Conservation (phyloP, 805 yeast species). For the Starmerella asiatica region DNA sequence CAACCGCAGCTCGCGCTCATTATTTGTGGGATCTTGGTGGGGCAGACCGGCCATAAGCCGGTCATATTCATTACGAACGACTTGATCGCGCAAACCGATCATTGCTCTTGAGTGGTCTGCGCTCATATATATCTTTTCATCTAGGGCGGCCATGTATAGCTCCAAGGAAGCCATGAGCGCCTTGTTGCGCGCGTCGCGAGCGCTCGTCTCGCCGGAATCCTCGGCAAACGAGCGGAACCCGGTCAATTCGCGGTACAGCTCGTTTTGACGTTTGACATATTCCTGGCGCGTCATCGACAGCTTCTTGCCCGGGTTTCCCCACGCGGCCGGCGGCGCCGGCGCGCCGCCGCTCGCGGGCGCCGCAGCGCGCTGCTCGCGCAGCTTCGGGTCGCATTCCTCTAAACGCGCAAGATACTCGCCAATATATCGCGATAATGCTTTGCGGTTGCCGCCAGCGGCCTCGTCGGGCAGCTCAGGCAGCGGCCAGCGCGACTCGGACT, state of each 20-base stretch:
- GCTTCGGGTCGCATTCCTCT: constrained; percentile 5
- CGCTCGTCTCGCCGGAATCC: constrained; percentile 5
- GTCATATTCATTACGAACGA: constrained; percentile 10
- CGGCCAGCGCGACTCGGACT: constrained; percentile 17
- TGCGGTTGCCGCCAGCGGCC: constrained; percentile 12
- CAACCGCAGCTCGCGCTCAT: not conserved
- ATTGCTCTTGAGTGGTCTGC: constrained; percentile 16
- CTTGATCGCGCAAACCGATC: constrained; percentile 14
- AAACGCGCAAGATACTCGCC: constrained; percentile 10
- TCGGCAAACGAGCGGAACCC: constrained; percentile 14
- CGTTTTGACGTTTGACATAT: constrained; percentile 22
- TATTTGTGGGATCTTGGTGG: constrained; percentile 1
- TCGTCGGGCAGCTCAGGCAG: constrained; percentile 3
- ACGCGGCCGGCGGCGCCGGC: constrained; percentile 6
- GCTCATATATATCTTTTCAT: constrained; percentile 21
- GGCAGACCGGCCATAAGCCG: constrained; percentile 5
- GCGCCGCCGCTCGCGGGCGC: not conserved
- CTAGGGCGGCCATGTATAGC: constrained; percentile 22
- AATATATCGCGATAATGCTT: constrained; percentile 16
- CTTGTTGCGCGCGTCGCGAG: constrained; percentile 6
- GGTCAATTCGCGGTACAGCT: constrained; percentile 20
- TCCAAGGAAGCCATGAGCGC: constrained; percentile 18
- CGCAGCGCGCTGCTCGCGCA: not conserved
- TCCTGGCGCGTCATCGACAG: constrained; percentile 18
- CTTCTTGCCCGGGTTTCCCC: constrained; percentile 4